Evolutionary conservation across 192 early-diverging fungal genomes (phyloP), one percentile per base, ranked within the genome.

Genomic region (Phycomyces nitens): DNA sequence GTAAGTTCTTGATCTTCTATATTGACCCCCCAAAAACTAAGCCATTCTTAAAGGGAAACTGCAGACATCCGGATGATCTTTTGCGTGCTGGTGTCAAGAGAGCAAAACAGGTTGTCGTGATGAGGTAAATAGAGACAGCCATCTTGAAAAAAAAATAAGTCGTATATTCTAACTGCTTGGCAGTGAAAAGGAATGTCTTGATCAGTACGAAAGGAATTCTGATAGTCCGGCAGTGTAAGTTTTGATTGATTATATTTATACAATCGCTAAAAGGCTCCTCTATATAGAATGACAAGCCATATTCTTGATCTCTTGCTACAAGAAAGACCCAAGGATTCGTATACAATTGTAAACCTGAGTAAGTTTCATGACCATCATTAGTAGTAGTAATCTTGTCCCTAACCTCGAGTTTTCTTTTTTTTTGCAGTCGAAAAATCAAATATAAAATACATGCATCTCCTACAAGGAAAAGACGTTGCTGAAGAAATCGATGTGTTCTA

Each of bases 241-340:
- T 57, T 20, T 41, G 21, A 26, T 49, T 22, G 1, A 44, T 50
- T 3, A 8, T 23, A n/a, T 4, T 20, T 24, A 5, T n/a, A n/a
- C n/a, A n/a, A n/a, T n/a, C n/a, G n/a, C n/a, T n/a, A n/a, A n/a
- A n/a, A n/a, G n/a, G n/a, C n/a, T n/a, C n/a, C n/a, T n/a, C n/a
- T n/a, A n/a, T n/a, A n/a, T 40, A 81, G 79, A 42, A 88, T 88
- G 86, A 68, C 82, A 39, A 78, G 79, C 20, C 82, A 88, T 68
- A 66, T 88, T 52, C 71, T 84, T 34, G 63, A 85, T 58, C 67
- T 77, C 12, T 77, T 86, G 24, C 67, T 80, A 16, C 60, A 74
- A 54, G 55, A 79, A n/a, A 53, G 70, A 43, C 43, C 70, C 10
- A 64, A 69, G n/a, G 44, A 64, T 2, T 62, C 72, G 9, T 75